Conservation (phyloP, 805 yeast species). For the Cyberlindnera nakhonratchasimensis region DNA sequence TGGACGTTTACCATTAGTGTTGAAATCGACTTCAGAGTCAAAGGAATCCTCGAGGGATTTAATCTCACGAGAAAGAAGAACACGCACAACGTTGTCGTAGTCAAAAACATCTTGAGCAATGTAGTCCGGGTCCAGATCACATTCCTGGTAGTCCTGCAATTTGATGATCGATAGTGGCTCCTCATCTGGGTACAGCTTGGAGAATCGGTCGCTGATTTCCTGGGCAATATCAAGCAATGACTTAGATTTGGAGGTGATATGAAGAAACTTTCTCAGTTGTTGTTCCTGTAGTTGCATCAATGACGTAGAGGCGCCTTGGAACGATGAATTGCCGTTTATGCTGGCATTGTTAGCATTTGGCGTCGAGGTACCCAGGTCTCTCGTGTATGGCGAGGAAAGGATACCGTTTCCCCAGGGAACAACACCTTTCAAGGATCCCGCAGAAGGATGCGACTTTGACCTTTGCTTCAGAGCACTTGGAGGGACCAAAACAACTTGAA, state of each 20-base stretch:
- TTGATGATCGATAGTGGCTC: slow-evolving; percentile 52
- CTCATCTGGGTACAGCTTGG: slow-evolving; percentile 62
- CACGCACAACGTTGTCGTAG: slow-evolving; percentile 43
- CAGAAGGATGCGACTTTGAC: neutral
- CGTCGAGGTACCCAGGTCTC: slow-evolving; percentile 36
- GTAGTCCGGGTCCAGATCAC: slow-evolving; percentile 81
- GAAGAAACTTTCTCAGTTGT: slow-evolving; percentile 51
- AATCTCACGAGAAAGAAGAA: slow-evolving; percentile 40
- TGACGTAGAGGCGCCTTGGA: neutral
- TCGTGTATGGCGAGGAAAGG: slow-evolving; percentile 16
- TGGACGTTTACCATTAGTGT: slow-evolving; percentile 24
- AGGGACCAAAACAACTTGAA: slow-evolving; percentile 43
- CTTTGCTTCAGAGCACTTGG: slow-evolving; percentile 32
- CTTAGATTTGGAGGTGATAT: slow-evolving; percentile 50
- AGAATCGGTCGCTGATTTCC: slow-evolving; percentile 54
- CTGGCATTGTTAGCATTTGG: slow-evolving; percentile 34
- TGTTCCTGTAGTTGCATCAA: neutral
- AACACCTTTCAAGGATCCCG: neutral
- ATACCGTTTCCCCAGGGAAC: neutral
- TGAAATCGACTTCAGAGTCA: slow-evolving; percentile 9
- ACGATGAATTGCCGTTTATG: neutral
- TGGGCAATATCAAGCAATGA: slow-evolving; percentile 46
- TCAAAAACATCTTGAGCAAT: slow-evolving; percentile 61
- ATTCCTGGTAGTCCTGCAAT: slow-evolving; percentile 62
- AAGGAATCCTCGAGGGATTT: slow-evolving; percentile 23